A percentile compares a stretch with the other conserved stretches of the same genome.
Evolutionary conservation across 306 rosid genomes (phyloP).

Genomic region (Pueraria montana): DNA sequence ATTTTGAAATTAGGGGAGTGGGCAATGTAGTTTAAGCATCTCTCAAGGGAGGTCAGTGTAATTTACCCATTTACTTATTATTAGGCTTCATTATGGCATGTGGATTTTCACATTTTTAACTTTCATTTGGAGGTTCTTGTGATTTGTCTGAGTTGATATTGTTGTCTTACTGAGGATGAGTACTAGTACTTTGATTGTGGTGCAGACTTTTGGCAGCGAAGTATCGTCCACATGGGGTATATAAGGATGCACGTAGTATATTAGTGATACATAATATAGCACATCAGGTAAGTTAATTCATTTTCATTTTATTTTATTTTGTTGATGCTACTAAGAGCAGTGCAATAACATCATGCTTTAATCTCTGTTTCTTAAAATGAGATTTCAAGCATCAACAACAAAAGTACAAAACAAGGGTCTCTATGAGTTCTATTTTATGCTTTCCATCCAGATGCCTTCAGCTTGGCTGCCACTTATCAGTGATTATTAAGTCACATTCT

Average conservation of each 20-base stretch:
- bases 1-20: not conserved
- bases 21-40: constrained; percentile 10
- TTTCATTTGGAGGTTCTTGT: constrained; percentile 29
- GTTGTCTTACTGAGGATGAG: constrained; percentile 38
- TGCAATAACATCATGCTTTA: constrained; percentile 32
- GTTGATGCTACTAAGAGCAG: not conserved
- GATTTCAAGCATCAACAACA: constrained; percentile 27
- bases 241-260: constrained; percentile 86
- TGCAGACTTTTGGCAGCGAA: constrained; percentile 89
- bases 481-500: not conserved
- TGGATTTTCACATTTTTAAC: constrained; percentile 30
- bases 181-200: constrained; percentile 44
- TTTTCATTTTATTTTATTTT: constrained; percentile 31
- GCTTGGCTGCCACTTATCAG: constrained; percentile 32
- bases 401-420: not conserved
- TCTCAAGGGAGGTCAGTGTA: not conserved
- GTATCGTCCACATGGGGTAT: constrained; percentile 84
- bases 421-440: constrained; percentile 6
- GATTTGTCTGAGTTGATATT: constrained; percentile 41
- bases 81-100: constrained; percentile 32
- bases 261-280: constrained; percentile 88
- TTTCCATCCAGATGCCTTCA: not conserved
- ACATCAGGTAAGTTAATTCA: constrained; percentile 71
- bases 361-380: constrained; percentile 13
- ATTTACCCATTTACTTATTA: not conserved